These are phyloP conservation scores for Podospora bellae-mahoneyi DNA, from an alignment of 495 filamentous ascomycete species.

Conservation along the genomic window DNA sequence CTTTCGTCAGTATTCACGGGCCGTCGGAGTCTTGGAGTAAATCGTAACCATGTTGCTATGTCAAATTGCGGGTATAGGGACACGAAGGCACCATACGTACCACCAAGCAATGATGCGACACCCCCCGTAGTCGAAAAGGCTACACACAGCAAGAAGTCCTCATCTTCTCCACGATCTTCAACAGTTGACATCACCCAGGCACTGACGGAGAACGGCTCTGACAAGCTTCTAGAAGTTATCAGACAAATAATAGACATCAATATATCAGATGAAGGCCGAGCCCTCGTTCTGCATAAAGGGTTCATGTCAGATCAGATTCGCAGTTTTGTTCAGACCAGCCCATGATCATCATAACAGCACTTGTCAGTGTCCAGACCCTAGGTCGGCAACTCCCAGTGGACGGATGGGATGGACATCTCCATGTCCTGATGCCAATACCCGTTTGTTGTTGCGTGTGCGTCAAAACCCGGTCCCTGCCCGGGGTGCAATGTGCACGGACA, in stretches of 20 bases:
- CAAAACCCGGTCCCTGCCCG: slow-evolving; percentile 7
- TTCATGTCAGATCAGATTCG: slow-evolving; percentile 4
- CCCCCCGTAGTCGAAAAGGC: background rate
- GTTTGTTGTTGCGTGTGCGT: slow-evolving; percentile 2
- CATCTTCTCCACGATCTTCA: slow-evolving; percentile 2
- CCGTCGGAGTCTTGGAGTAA: too few relatives aligned
- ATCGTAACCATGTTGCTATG: too few relatives aligned
- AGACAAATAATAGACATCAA: background rate
- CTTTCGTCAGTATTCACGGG: background rate
- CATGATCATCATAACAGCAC: background rate
- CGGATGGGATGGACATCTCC: background rate
- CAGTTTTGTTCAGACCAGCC: slow-evolving; percentile 5
- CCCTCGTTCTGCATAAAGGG: slow-evolving; percentile 2
- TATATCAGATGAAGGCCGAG: slow-evolving; percentile 4
- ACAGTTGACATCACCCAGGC: background rate
- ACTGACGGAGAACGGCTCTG: slow-evolving; percentile 3
- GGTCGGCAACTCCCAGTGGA: slow-evolving; percentile 1
- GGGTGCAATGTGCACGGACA: slow-evolving; percentile 5
- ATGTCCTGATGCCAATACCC: background rate
- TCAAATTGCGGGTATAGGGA: too few relatives aligned
- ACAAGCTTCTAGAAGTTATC: slow-evolving; percentile 8
- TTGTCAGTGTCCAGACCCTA: background rate
- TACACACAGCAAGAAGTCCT: background rate
- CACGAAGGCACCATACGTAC: background rate
- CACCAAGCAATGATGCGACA: background rate